Evolutionary conservation across 1,284 basidiomycete species (phyloP), one percentile per base, ranked within the genome.

Genomic region (Veloporphyrellus conicus): DNA sequence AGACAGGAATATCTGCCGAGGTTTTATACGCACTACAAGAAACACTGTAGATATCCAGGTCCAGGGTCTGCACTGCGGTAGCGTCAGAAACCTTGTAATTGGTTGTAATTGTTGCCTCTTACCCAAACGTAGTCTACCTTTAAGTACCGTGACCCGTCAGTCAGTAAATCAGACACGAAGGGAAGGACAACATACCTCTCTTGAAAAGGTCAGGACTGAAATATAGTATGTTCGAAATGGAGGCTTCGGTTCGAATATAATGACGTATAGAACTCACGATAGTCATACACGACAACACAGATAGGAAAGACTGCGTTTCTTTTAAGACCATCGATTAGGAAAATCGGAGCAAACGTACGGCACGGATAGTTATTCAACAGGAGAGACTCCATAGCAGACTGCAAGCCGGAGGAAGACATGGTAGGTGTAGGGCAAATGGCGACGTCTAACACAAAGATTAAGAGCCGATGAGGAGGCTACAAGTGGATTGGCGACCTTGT

Each of bases 111-210:
- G 15, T 15, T 6, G 7, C 27, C 12, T 0, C 45, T 37, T 32
- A 54, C 56, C 56, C 56, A 58, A 23, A 58, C 20, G 7, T 41
- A 46, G 2, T 50, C 28, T 33, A 59, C 43, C 55, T 56, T 36
- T 18, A n/a, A n/a, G n/a, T n/a, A n/a, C n/a, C n/a, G n/a, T n/a
- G n/a, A n/a, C n/a, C n/a, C n/a, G n/a, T n/a, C n/a, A n/a, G n/a
- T n/a, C n/a, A n/a, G 9, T 6, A n/a, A 12, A 22, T 32, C 32
- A 18, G n/a, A 34, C 6, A 9, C 47, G 16, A 18, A 28, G 29
- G 2, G 15, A 20, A 22, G 29, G 15, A 12, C 12, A 15, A 33
- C 2, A 22, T 38, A 59, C 54, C 45, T 59, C 54, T 33, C 27
- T 43, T 5, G 45, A 28, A 14, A 59, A 42, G 5, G 43, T 51